phyloP scores from a whole-genome alignment of 257 asterid genomes.

The Forsythia suspensa region DNA sequence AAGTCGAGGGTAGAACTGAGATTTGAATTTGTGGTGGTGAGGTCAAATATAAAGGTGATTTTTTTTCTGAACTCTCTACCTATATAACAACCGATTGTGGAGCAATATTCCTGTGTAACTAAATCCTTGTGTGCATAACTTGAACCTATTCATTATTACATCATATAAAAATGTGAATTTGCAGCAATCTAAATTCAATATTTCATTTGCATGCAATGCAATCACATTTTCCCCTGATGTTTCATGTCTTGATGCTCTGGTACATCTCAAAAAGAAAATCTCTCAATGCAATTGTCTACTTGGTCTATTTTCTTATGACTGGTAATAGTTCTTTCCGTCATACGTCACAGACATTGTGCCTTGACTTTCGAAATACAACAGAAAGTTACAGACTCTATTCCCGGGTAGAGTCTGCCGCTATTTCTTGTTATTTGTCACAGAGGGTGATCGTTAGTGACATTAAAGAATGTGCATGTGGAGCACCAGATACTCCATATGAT shows the following conservation, averaged over 20 bases:
- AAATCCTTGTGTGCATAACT: background rate
- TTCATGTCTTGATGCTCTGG: slow-evolving; percentile 7
- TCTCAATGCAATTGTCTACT: background rate
- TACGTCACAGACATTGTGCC: slow-evolving; percentile 61
- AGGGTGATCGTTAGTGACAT: slow-evolving; percentile 89
- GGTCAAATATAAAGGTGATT: background rate
- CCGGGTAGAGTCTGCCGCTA: slow-evolving; percentile 50
- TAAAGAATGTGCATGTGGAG: slow-evolving; percentile 93
- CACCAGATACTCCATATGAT: slow-evolving; percentile 97
- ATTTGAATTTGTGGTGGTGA: background rate
- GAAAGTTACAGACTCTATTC: slow-evolving; percentile 87
- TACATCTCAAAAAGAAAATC: slow-evolving; percentile 1
- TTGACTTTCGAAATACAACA: slow-evolving; percentile 83
- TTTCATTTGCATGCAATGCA: background rate
- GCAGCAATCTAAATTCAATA: slow-evolving; percentile 6
- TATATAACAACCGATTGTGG: too few species aligned
- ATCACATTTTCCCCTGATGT: background rate
- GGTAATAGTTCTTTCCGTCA: slow-evolving; percentile 10
- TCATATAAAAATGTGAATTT: background rate
- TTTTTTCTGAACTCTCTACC: background rate
- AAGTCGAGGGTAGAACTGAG: background rate
- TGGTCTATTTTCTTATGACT: background rate
- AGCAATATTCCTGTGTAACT: too few species aligned
- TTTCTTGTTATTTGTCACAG: slow-evolving; percentile 49
- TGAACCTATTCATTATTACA: background rate